These are phyloP conservation scores for Meyerozyma athensensis DNA, from an alignment of 1,139 yeast species.

Conservation along the genomic window DNA sequence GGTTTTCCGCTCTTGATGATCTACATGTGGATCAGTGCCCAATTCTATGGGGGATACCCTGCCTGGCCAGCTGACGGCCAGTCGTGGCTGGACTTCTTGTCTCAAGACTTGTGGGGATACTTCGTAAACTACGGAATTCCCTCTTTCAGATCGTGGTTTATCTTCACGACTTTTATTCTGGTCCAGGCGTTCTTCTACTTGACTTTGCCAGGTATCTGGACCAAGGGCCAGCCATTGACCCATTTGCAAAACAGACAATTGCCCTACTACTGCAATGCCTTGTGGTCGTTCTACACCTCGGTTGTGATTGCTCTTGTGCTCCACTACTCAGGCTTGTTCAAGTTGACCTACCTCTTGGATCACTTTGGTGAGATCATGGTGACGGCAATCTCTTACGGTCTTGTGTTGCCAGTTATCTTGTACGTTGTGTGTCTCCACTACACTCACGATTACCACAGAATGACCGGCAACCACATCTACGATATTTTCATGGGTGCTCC, in stretches of 20 bases:
- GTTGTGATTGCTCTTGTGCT: conserved; percentile 53
- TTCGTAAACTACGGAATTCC: conserved; percentile 66
- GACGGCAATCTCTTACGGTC: conserved; percentile 78
- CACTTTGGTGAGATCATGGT: conserved; percentile 90
- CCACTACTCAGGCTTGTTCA: conserved; percentile 72
- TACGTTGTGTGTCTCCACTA: conserved; percentile 64
- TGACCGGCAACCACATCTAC: conserved; percentile 88
- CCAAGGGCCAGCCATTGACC: conserved; percentile 86
- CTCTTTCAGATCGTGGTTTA: conserved; percentile 56
- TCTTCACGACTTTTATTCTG: conserved; percentile 67
- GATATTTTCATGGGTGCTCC: conserved; percentile 98
- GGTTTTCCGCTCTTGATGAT: conserved; percentile 94
- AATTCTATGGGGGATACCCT: conserved; percentile 67
- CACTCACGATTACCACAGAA: conserved; percentile 71
- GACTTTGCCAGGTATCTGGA: conserved; percentile 91
- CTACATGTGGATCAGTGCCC: conserved; percentile 92
- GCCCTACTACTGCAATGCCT: conserved; percentile 91
- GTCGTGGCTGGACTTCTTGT: conserved; percentile 50
- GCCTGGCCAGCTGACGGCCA: conserved; percentile 67
- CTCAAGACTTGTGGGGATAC: conserved; percentile 37
- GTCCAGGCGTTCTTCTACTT: conserved; percentile 73
- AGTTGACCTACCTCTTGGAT: conserved; percentile 68
- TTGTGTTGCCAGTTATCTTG: conserved; percentile 54
- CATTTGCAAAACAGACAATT: conserved; percentile 77
- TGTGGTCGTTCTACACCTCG: conserved; percentile 73